Evolutionary conservation across 2,329 filamentous ascomycete species (phyloP).

Genomic region (Aspergillus hortae): DNA sequence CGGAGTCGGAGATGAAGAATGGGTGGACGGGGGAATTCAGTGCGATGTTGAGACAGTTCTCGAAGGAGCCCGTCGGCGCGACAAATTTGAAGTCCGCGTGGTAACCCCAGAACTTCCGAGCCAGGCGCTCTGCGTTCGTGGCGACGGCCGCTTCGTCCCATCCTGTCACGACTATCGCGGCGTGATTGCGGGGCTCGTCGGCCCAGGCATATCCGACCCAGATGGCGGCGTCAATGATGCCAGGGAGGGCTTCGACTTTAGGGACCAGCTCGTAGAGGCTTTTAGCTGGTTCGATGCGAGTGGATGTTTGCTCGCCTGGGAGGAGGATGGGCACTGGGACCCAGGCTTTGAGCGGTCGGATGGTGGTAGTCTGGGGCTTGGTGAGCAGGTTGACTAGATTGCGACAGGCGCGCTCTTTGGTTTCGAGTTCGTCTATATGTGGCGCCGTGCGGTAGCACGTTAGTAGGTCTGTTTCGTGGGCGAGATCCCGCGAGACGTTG

Average conservation of each 20-base stretch:
- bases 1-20: constrained; percentile 55
- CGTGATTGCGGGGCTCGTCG: constrained; percentile 52
- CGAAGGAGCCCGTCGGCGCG: constrained; percentile 48
- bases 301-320: constrained; percentile 55
- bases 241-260: constrained; percentile 38
- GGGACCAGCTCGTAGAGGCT: constrained; percentile 50
- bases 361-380: constrained; percentile 4
- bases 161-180: constrained; percentile 50
- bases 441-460: constrained; percentile 55
- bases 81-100: constrained; percentile 51
- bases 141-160: constrained; percentile 44
- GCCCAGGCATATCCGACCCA: constrained; percentile 59
- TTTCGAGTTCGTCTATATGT: constrained; percentile 50
- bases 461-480: constrained; percentile 49
- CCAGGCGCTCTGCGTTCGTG: constrained; percentile 44
- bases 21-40: constrained; percentile 40
- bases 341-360: constrained; percentile 51
- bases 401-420: constrained; percentile 50
- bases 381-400: constrained; percentile 45
- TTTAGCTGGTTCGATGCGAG: constrained; percentile 51
- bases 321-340: constrained; percentile 51
- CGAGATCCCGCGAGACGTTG: constrained; percentile 50
- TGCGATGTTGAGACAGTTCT: constrained; percentile 47
- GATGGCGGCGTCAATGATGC: constrained; percentile 50
- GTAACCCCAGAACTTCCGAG: constrained; percentile 47